Evolutionary conservation across 371 early-diverging fungal genomes (phyloP).

Genomic region (Choanephora cucurbitarum): DNA sequence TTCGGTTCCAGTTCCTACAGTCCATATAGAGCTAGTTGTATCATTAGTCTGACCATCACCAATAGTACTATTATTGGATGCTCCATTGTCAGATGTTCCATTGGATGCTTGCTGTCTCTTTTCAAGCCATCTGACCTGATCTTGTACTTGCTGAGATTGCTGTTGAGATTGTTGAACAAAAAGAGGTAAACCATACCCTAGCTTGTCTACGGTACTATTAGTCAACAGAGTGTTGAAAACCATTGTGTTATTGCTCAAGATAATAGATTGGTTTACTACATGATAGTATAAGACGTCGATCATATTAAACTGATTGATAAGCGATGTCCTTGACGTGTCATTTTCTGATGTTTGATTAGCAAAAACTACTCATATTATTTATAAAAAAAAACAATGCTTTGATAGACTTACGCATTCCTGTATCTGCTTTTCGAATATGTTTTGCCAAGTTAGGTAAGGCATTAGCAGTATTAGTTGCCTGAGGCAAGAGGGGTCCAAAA

Average conservation of each 20-base stretch:
- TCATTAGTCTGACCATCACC: background rate
- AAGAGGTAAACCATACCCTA: slow-evolving; percentile 24
- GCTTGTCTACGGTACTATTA: slow-evolving; percentile 25
- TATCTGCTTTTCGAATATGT: slow-evolving; percentile 1
- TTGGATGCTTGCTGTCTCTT: background rate
- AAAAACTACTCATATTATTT: too few species aligned
- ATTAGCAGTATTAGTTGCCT: background rate
- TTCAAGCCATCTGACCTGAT: background rate
- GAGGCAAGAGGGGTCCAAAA: background rate
- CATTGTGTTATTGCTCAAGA: background rate
- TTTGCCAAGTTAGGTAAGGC: slow-evolving; percentile 2
- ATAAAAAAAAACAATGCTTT: too few species aligned
- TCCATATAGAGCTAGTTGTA: background rate
- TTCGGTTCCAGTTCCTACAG: slow-evolving; percentile 19
- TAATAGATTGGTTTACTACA: slow-evolving; percentile 30
- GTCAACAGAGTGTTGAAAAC: slow-evolving; percentile 26
- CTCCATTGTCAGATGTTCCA: slow-evolving; percentile 9
- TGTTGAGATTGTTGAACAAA: slow-evolving; percentile 20
- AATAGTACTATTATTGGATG: too few species aligned
- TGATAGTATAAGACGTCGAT: slow-evolving; percentile 36
- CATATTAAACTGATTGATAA: slow-evolving; percentile 13
- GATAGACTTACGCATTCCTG: background rate
- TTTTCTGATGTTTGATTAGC: background rate
- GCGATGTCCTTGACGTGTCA: background rate
- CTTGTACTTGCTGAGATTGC: background rate